Base-by-base conservation (phyloP, 257 asterid species). In the Gentiana straminea region DNA sequence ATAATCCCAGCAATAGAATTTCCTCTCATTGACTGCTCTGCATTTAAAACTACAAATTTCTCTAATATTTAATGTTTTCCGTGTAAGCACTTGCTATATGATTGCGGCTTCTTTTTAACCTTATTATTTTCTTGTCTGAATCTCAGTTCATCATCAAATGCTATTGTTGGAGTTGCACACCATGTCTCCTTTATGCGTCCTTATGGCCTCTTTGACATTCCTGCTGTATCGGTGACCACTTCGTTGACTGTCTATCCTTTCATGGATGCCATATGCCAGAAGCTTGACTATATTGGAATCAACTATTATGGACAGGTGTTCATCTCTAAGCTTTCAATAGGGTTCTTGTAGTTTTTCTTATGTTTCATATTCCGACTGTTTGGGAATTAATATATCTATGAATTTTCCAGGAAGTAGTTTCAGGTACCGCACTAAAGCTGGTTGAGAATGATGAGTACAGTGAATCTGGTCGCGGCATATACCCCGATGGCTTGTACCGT, bases 391-490 rank as follows among this genome's bases (percentile, higher is more conserved):
- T 35, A 61, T 41, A 62, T 64, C 60, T 33, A 35, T 54, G 67
- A 53, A 49, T 70, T 56, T 71, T 53, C 64, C 91, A 90, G 96
- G 98, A 91, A 79, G 92, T 83, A 53, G 38, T 91, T 61, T 79
- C 63, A 63, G 95, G 96, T 55, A 68, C 89, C 48, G 96, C 94
- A 65, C 70, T 91, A 76, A 91, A 91, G 78, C 83, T 84, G 52
- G 89, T 79, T 13, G 89, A 91, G 62, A 77, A 70, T 11, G 98
- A 84, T 44, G 98, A 91, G 66, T 91, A 91, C 61, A 91, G 98
- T 63, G 98, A 91, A 84, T 86, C 98, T 12, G 98, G 98, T 24
- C 96, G 98, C 62, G 98, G 96, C 61, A 81, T 91, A 49, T 91
- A 91, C 74, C 98, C 98, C 1, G 98, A 91, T 64, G 98, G 98